Conservation (phyloP, 1,139 yeast genomes). For the Geotrichum candidum region DNA sequence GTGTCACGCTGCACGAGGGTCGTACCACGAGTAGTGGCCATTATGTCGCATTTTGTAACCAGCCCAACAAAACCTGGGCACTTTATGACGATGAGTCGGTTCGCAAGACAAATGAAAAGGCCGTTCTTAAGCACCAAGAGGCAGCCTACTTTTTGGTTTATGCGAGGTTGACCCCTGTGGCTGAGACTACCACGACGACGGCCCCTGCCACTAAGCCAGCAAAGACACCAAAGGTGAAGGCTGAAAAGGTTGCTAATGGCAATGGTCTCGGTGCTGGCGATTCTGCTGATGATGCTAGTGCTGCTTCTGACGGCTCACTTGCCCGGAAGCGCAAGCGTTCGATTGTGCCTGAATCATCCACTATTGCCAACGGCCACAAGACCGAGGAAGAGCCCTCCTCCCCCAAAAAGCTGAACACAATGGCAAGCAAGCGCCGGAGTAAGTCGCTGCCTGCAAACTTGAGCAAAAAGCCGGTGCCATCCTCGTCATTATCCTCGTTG, state of each 20-base stretch:
- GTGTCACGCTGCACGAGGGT: conserved; percentile 92
- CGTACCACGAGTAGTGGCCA: conserved; percentile 90
- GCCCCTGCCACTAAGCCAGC: neutral
- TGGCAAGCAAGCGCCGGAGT: neutral
- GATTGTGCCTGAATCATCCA: conserved; percentile 1
- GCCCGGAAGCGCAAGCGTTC: conserved; percentile 1
- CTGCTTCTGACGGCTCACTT: neutral
- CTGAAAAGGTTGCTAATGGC: neutral
- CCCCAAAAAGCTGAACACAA: neutral
- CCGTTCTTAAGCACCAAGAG: conserved; percentile 66
- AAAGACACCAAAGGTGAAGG: neutral
- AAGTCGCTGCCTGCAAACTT: neutral
- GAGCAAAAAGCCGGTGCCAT: neutral
- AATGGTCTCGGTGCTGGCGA: neutral
- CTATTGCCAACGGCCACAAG: neutral
- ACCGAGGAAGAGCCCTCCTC: neutral
- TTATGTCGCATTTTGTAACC: conserved; percentile 83
- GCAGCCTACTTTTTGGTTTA: conserved; percentile 87
- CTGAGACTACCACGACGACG: neutral
- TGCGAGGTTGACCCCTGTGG: conserved; percentile 37
- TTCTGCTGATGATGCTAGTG: neutral
- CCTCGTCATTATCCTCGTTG: neutral
- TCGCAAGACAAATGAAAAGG: conserved; percentile 63
- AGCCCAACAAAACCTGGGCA: conserved; percentile 81
- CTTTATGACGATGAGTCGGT: conserved; percentile 91